Base-by-base conservation (phyloP, 2,329 filamentous ascomycete species). In the Ceratocystis ficicola region DNA sequence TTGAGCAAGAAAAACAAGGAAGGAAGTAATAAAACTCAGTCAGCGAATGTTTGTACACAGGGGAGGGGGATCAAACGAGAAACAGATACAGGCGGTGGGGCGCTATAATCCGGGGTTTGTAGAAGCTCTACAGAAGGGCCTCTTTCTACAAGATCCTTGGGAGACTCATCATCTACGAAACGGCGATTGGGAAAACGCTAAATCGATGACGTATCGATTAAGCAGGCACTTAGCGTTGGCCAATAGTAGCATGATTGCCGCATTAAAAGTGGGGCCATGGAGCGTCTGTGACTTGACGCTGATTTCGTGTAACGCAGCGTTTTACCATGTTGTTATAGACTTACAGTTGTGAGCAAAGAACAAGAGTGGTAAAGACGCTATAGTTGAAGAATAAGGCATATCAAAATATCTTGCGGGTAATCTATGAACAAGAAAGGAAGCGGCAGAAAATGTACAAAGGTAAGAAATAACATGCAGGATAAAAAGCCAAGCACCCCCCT, bases 201-300 rank as follows among this genome's bases (percentile, higher is more conserved):
- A 44, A 5, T 8, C 41, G 32, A 62, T 62, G 59, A 62, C 59
- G 41, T 62, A 62, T 62, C 59, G 22, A 44, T 62, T 62, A 62
- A 44, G 59, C 59, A 59, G 52, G 15, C 17, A 36, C n/a, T 25
- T 30, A 32, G 36, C 17, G 52, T 22, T 6, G 5, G 63, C 48
- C 48, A 64, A 44, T 44, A 28, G 30, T 30, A 62, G 17, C 57
- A n/a, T 10, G 32, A 50, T 28, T 15, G 8, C 8, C 5, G 12
- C 12, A 15, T 17, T 44, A 44, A 50, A 59, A n/a, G 8, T 17
- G 52, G 52, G 3, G 28, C 2, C 2, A n/a, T 15, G 12, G 7
- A 15, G 52, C 52, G 52, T 57, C 25, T 57, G 5, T 59, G 52
- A 17, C 3, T 25, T 52, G 48, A 25, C 52, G 52, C n/a, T 25